These are phyloP conservation scores for Mycena vitilis DNA, from an alignment of 768 basidiomycete species.

Conservation along the genomic window DNA sequence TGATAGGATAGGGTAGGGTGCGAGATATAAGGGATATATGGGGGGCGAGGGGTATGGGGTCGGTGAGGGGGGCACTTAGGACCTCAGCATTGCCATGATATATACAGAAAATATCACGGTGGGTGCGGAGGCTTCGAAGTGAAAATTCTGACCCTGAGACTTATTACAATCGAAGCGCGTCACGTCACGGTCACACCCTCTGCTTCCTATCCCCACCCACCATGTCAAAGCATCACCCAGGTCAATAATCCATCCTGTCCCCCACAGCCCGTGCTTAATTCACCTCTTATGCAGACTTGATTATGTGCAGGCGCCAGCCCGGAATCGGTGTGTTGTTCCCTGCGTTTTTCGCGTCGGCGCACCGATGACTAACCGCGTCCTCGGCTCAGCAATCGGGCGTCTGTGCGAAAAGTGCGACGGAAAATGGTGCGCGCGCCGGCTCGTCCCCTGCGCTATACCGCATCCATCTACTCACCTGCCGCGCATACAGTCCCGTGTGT, in stretches of 20 bases:
- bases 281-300: conserved; percentile 77
- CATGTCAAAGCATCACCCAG: conserved; percentile 95
- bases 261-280: conserved; percentile 1
- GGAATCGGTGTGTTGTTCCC: conserved; percentile 81
- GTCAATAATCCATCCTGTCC: conserved; percentile 47
- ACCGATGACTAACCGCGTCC: conserved; percentile 8
- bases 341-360: neutral
- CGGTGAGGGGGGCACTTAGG: neutral
- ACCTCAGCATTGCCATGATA: conserved; percentile 7
- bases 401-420: conserved; percentile 99
- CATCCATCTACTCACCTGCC: neutral
- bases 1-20: neutral
- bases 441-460: neutral
- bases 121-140: neutral
- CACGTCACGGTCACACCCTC: neutral
- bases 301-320: conserved; percentile 98
- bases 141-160: neutral
- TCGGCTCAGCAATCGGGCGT: conserved; percentile 86
- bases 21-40: neutral
- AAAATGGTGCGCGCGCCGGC: conserved; percentile 80
- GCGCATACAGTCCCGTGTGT: conserved; percentile 84
- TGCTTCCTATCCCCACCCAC: conserved; percentile 24
- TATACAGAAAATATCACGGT: neutral
- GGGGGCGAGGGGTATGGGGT: neutral
- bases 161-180: neutral